These are phyloP conservation scores for Alternaria gaisen DNA, from an alignment of 2,329 filamentous ascomycete genomes.

Conservation along the genomic window DNA sequence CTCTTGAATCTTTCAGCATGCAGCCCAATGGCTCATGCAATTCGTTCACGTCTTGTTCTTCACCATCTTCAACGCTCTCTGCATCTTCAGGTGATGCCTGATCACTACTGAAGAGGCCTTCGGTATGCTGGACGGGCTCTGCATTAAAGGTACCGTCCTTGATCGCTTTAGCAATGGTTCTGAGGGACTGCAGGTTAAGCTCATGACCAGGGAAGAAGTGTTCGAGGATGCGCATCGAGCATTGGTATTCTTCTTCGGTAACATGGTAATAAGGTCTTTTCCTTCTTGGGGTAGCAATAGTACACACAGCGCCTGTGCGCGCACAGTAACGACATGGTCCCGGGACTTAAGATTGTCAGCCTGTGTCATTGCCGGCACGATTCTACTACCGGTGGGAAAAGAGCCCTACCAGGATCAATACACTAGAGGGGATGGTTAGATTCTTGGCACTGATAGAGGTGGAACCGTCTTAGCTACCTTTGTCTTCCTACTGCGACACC, in stretches of 20 bases:
- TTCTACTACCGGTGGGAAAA: constrained; percentile 7
- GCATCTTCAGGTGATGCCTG: constrained; percentile 36
- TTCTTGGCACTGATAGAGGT: constrained; percentile 29
- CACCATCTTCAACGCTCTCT: constrained; percentile 35
- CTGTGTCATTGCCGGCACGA: constrained; percentile 10
- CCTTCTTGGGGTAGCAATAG: constrained; percentile 47
- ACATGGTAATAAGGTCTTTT: constrained; percentile 53
- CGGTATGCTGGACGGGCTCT: constrained; percentile 34
- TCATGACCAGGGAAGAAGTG: constrained; percentile 50
- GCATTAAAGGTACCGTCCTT: constrained; percentile 41
- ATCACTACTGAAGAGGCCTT: constrained; percentile 33
- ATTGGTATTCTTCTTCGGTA: constrained; percentile 52
- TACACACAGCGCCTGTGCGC: constrained; percentile 47
- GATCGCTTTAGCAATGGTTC: constrained; percentile 46
- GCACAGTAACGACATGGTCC: constrained; percentile 52
- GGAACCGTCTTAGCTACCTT: constrained; percentile 36
- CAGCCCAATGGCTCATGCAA: constrained; percentile 50
- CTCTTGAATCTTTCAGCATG: constrained; percentile 50
- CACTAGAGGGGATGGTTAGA: constrained; percentile 42
- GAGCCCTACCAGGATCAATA: constrained; percentile 49
- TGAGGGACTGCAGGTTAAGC: constrained; percentile 45
- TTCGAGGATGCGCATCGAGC: constrained; percentile 49
- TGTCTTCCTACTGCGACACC: constrained; percentile 50
- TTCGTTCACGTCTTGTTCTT: constrained; percentile 43
- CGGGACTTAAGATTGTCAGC: constrained; percentile 44